These are phyloP conservation scores for Zasmidium cellare DNA, from an alignment of 2,329 filamentous ascomycete species.

Conservation along the genomic window DNA sequence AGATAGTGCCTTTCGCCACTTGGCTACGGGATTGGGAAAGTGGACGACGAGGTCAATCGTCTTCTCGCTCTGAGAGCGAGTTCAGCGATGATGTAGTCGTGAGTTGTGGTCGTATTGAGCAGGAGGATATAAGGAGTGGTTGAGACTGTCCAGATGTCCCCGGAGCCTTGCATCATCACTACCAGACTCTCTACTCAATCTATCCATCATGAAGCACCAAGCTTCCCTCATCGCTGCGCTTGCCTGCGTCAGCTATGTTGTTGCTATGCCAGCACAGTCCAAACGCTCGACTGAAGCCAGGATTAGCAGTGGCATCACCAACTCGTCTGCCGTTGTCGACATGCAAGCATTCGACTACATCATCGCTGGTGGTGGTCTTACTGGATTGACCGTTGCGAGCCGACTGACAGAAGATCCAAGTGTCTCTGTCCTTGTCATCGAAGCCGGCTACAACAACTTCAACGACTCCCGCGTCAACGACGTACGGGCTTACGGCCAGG, in stretches of 20 bases:
- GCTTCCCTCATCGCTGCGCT: not conserved
- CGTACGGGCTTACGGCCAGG: constrained; percentile 25
- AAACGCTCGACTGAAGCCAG: not conserved
- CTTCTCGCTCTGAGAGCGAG: not conserved
- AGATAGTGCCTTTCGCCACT: not conserved
- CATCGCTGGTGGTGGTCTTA: constrained; percentile 27
- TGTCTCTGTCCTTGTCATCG: constrained; percentile 25
- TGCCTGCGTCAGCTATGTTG: not conserved
- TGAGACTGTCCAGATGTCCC: not conserved
- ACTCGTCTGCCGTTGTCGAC: constrained; percentile 11
- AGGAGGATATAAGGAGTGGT: not conserved
- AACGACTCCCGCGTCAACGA: constrained; percentile 22
- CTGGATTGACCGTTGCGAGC: constrained; percentile 27
- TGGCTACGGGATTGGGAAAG: not conserved
- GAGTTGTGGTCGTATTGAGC: not conserved
- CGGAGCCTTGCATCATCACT: not conserved
- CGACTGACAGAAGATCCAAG: constrained; percentile 26
- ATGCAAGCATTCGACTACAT: constrained; percentile 25
- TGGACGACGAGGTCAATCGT: not conserved
- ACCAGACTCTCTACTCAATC: not conserved
- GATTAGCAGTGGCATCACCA: constrained; percentile 15
- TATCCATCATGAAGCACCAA: not conserved
- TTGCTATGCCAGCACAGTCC: not conserved
- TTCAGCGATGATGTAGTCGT: not conserved
- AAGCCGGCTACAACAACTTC: constrained; percentile 24